Evolutionary conservation across 2,329 filamentous ascomycete species (phyloP).

Genomic region (Pseudogymnoascus sp.): DNA sequence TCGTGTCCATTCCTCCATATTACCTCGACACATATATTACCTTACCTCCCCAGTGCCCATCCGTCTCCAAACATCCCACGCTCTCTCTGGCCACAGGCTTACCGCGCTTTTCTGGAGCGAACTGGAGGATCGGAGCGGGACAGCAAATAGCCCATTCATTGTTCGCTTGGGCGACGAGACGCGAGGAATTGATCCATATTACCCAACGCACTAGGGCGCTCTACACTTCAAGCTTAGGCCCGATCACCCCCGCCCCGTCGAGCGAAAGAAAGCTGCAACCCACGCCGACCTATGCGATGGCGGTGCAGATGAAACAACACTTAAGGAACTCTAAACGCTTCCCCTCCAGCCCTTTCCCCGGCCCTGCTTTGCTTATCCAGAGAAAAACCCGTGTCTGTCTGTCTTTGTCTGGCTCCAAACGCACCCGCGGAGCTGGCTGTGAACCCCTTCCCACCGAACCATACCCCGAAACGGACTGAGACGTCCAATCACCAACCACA

Average conservation of each 20-base stretch:
- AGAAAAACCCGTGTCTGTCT: background rate
- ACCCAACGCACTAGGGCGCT: background rate
- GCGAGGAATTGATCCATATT: background rate
- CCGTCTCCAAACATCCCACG: background rate
- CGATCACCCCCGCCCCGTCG: background rate
- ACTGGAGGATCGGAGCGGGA: background rate
- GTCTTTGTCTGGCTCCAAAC: background rate
- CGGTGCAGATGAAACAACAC: background rate
- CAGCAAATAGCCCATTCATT: too few species aligned
- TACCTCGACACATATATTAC: conserved; percentile 4
- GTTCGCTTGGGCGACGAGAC: background rate
- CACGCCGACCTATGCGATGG: background rate
- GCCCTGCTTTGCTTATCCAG: background rate
- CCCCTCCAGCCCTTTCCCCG: background rate
- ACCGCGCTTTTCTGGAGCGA: background rate
- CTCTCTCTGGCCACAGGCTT: background rate
- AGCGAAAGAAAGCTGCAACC: background rate
- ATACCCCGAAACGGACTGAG: background rate
- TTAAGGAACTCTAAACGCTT: background rate
- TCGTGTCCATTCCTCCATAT: background rate
- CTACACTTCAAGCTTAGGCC: background rate
- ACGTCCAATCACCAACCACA: background rate
- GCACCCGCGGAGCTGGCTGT: background rate
- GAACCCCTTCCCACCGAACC: conserved; percentile 3
- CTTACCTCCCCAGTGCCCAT: background rate